Conservation (phyloP, 305 asterid genomes). For the Solanum hybrid region DNA sequence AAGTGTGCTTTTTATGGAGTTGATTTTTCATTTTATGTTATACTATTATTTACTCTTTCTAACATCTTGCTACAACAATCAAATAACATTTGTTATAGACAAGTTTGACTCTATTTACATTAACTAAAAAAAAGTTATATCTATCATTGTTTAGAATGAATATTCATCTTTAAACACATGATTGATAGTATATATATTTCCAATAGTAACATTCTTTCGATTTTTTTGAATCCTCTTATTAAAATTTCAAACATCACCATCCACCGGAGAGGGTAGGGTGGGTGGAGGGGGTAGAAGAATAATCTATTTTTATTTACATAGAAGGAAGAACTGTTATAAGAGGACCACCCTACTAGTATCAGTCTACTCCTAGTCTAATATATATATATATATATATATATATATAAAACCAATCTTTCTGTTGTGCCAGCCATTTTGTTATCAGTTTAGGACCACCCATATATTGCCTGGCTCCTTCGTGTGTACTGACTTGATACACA, state of each 20-base stretch:
- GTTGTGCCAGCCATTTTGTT: conserved; percentile 1
- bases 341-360: conserved; percentile 18
- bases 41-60: no score
- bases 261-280: not conserved
- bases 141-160: not conserved
- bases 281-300: not conserved
- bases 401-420: not conserved
- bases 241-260: not conserved
- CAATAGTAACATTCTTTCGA: not conserved
- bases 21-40: not conserved
- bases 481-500: not conserved
- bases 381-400: no score
- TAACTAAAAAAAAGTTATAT: not conserved
- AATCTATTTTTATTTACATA: not conserved
- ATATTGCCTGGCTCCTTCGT: not conserved
- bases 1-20: not conserved
- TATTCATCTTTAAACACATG: not conserved
- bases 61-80: not conserved
- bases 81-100: not conserved
- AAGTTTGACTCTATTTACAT: not conserved
- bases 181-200: not conserved
- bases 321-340: not conserved
- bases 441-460: conserved; percentile 17
- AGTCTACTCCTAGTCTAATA: not conserved
- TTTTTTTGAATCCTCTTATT: not conserved